These are phyloP conservation scores for Globisporangium megalacanthum DNA, from an alignment of 352 stramenopile genomes.

Conservation along the genomic window DNA sequence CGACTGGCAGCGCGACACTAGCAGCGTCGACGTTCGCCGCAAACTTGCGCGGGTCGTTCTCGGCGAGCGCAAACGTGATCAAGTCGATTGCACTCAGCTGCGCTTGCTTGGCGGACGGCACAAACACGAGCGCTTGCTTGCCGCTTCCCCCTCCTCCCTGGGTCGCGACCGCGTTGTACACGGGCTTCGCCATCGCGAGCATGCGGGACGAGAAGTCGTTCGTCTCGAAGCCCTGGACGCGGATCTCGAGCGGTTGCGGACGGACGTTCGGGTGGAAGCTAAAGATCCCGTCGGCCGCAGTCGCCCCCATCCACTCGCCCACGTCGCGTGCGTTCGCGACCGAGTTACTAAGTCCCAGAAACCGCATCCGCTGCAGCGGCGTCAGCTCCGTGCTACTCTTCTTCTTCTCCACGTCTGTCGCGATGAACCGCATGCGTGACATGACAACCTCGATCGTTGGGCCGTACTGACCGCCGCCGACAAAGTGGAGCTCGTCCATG, in stretches of 20 bases:
- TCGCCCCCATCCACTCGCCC: conserved; percentile 97
- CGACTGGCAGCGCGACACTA: conserved; percentile 41
- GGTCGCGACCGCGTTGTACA: conserved; percentile 93
- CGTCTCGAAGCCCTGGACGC: conserved; percentile 97
- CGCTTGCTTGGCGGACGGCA: conserved; percentile 96
- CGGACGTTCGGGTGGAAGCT: conserved; percentile 96
- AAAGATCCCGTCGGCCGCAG: conserved; percentile 77
- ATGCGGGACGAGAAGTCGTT: conserved; percentile 96
- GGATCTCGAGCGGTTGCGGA: conserved; percentile 96
- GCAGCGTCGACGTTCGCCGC: conserved; percentile 27
- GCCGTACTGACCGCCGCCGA: conserved; percentile 85
- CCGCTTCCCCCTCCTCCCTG: conserved; percentile 65
- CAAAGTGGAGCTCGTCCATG: conserved; percentile 97
- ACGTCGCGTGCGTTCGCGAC: conserved; percentile 98
- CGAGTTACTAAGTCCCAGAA: conserved; percentile 95
- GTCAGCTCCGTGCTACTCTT: conserved; percentile 31
- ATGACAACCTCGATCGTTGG: conserved; percentile 97
- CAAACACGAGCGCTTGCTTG: conserved; percentile 95
- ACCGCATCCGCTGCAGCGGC: conserved; percentile 56
- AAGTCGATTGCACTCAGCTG: conserved; percentile 99
- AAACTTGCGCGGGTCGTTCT: conserved; percentile 76
- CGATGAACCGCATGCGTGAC: conserved; percentile 97
- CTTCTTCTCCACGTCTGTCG: conserved; percentile 82
- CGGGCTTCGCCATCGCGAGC: conserved; percentile 97
- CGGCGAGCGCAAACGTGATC: conserved; percentile 94